Conservation (phyloP, 768 basidiomycete genomes). For the Russula griseocarnosa region DNA sequence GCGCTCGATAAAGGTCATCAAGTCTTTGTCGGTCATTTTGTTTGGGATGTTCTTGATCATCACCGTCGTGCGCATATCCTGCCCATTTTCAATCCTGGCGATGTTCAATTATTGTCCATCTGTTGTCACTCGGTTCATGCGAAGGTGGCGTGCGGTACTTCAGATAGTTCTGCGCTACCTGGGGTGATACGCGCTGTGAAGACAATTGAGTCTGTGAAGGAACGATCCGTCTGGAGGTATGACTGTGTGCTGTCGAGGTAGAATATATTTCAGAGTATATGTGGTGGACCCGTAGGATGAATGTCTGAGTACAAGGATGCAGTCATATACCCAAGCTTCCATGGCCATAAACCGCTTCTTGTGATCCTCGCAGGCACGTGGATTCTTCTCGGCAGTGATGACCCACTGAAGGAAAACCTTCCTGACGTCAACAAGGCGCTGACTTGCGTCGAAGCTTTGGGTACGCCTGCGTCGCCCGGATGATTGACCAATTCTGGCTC, state of each 20-base stretch:
- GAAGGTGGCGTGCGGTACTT: conserved; percentile 17
- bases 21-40: conserved; percentile 77
- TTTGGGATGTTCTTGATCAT: conserved; percentile 94
- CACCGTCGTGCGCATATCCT: conserved; percentile 77
- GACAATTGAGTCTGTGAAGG: conserved; percentile 15
- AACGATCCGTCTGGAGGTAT: conserved; percentile 17
- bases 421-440: conserved; percentile 8
- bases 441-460: conserved; percentile 25
- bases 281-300: conserved; percentile 24
- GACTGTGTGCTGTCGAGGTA: conserved; percentile 19
- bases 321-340: conserved; percentile 13
- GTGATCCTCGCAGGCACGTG: neutral
- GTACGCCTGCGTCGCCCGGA: conserved; percentile 26
- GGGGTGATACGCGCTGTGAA: conserved; percentile 28
- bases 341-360: conserved; percentile 6
- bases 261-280: conserved; percentile 22
- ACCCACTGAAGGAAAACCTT: neutral
- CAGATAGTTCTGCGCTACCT: conserved; percentile 24
- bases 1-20: conserved; percentile 61
- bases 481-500: conserved; percentile 18
- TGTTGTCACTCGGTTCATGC: conserved; percentile 26
- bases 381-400: conserved; percentile 7
- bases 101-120: conserved; percentile 63
- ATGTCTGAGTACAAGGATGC: conserved; percentile 15
- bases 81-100: conserved; percentile 66